Percentiles rank a stretch among this genome's conserved stretches.
These are phyloP conservation scores for Cicer bijugum DNA, from an alignment of 306 rosid genomes.

Conservation along the genomic window DNA sequence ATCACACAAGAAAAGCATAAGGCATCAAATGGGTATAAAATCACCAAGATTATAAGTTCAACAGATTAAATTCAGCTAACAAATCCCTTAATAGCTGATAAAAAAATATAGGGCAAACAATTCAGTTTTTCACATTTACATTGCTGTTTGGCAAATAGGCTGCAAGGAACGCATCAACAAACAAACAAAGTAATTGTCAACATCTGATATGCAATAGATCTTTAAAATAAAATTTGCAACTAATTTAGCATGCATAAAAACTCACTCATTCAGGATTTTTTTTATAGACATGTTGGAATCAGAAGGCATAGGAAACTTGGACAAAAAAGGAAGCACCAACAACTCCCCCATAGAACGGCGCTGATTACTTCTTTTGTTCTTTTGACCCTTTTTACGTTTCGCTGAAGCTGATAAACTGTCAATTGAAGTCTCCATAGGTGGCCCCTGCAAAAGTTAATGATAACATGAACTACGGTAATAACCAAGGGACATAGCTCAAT, in stretches of 20 bases:
- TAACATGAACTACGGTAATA: slow-evolving; percentile 36
- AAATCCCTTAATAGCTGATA: neutral
- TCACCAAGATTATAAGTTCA: slow-evolving; percentile 18
- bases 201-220: neutral
- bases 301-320: slow-evolving; percentile 82
- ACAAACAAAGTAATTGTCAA: slow-evolving; percentile 13
- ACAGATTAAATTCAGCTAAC: slow-evolving; percentile 21
- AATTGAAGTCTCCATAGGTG: slow-evolving; percentile 53
- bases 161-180: slow-evolving; percentile 26
- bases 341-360: slow-evolving; percentile 76
- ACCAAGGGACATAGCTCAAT: slow-evolving; percentile 36
- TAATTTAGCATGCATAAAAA: slow-evolving; percentile 42
- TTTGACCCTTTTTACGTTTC: slow-evolving; percentile 83
- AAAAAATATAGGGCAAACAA: neutral
- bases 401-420: slow-evolving; percentile 57
- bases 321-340: slow-evolving; percentile 87
- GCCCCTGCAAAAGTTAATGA: slow-evolving; percentile 66
- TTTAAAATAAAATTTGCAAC: slow-evolving; percentile 30
- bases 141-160: slow-evolving; percentile 23
- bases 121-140: slow-evolving; percentile 14
- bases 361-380: slow-evolving; percentile 59
- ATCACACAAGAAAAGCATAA: slow-evolving; percentile 4
- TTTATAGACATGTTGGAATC: slow-evolving; percentile 59
- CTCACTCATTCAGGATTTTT: slow-evolving; percentile 67
- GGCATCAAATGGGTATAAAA: slow-evolving; percentile 31